Base-by-base conservation (phyloP, 805 yeast genomes). In the Yamadazyma philogaea region DNA sequence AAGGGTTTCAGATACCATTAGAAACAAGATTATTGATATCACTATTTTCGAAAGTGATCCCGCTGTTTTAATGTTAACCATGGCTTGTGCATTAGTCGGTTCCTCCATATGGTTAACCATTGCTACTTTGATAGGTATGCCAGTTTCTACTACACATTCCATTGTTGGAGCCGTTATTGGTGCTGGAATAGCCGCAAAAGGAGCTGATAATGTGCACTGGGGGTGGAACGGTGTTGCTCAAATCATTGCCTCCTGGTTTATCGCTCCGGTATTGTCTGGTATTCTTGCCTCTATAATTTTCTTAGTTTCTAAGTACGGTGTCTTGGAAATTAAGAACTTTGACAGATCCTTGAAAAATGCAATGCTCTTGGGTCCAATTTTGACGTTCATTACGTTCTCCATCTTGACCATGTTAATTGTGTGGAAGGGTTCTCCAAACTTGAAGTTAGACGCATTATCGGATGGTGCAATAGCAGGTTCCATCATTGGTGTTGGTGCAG, bases 131-230 rank as follows among this genome's bases (percentile, higher is more conserved):
- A 62, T 82, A 24, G 86, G 87, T 48, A 74, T 81, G 76, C 90
- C 90, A n/a, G 89, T 83, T 33, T 84, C 90, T 15, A 82, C 90
- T 14, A 84, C 91, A 8, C 90, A 84, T 56, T 80, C 88, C 7
- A 82, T 84, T 49, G 83, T 84, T 39, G 90, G 90, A 54, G 89
- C 79, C 32, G 73, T 81, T 31, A 81, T 83, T 45, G 91, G 91
- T 50, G 75, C 84, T 7, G 83, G 87, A 47, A 75, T 84, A 52
- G 91, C 89, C 32, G 79, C 88, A 30, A 77, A 72, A 50, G 88
- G 88, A 44, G 79, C 77, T 34, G 56, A 63, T 6, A 70, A 78
- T 47, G 75, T 84, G 40, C 65, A 59, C 42, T 84, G 91, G 91
- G 89, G 88, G 20, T 84, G 90, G 91, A 39, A 51, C 12, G 88